Percentiles rank a stretch among this genome's conserved stretches.
These are phyloP conservation scores for Penicillium rolfsii DNA, from an alignment of 2,329 filamentous ascomycete species.

Conservation along the genomic window DNA sequence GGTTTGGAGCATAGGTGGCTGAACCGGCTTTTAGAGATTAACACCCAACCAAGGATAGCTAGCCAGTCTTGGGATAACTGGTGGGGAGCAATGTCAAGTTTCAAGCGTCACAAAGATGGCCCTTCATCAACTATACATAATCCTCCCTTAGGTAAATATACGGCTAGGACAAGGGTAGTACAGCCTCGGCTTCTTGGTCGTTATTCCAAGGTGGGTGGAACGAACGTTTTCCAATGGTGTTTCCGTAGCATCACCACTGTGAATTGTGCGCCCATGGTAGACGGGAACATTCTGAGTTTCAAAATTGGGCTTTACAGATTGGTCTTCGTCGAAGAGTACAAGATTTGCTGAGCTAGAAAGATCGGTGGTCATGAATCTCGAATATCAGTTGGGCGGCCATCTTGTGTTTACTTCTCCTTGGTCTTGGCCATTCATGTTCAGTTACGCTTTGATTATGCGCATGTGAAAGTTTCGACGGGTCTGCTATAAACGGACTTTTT, in stretches of 20 bases:
- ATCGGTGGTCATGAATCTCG: background rate
- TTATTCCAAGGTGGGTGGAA: slow-evolving; percentile 5
- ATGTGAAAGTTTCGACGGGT: slow-evolving; percentile 12
- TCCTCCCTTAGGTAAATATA: background rate
- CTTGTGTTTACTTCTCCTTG: background rate
- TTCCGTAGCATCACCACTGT: background rate
- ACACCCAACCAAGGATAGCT: background rate
- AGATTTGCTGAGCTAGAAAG: background rate
- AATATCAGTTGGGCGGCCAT: background rate
- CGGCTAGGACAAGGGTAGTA: slow-evolving; percentile 1
- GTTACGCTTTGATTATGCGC: slow-evolving; percentile 2
- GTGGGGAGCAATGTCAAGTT: background rate
- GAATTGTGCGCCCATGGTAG: background rate
- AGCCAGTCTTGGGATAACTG: background rate
- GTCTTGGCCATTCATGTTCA: slow-evolving; percentile 1
- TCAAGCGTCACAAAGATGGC: background rate
- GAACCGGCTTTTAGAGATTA: background rate
- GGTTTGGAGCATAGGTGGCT: background rate
- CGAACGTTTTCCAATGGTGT: background rate
- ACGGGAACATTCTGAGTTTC: background rate
- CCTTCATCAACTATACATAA: background rate
- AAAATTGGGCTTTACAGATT: background rate
- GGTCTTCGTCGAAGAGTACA: background rate
- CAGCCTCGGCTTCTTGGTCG: slow-evolving; percentile 9
- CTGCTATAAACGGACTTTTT: background rate